Conservation (phyloP, 2,329 filamentous ascomycete species). For the Ophiostoma ips region DNA sequence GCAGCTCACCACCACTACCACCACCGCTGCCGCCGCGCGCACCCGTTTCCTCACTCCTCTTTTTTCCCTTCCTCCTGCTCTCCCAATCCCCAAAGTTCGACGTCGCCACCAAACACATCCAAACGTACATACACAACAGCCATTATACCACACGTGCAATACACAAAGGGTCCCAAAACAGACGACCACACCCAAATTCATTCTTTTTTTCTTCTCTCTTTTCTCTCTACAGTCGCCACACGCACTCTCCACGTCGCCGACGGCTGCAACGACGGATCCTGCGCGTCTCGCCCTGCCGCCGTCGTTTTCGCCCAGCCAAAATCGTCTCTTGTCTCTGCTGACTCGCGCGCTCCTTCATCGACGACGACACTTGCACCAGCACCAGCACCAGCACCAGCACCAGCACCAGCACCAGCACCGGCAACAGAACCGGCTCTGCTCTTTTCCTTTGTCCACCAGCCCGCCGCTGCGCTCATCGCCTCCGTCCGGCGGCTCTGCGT, state of each 20-base stretch:
- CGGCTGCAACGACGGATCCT: too few relatives aligned
- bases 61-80: neutral
- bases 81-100: neutral
- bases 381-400: neutral
- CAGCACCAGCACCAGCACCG: neutral
- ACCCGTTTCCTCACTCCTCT: neutral
- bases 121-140: neutral
- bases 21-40: too few relatives aligned
- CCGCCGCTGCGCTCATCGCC: constrained; percentile 1
- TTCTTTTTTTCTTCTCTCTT: too few relatives aligned
- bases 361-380: too few relatives aligned
- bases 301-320: neutral
- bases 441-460: neutral
- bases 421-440: neutral
- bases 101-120: neutral
- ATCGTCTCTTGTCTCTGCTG: neutral
- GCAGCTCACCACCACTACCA: neutral
- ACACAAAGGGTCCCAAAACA: too few relatives aligned
- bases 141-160: neutral
- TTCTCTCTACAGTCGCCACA: too few relatives aligned
- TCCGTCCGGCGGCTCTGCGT: too few relatives aligned
- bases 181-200: too few relatives aligned
- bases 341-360: neutral
- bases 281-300: neutral
- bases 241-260: too few relatives aligned